Base-by-base conservation (phyloP, 495 filamentous ascomycete species). In the Pseudevernia furfuracea region DNA sequence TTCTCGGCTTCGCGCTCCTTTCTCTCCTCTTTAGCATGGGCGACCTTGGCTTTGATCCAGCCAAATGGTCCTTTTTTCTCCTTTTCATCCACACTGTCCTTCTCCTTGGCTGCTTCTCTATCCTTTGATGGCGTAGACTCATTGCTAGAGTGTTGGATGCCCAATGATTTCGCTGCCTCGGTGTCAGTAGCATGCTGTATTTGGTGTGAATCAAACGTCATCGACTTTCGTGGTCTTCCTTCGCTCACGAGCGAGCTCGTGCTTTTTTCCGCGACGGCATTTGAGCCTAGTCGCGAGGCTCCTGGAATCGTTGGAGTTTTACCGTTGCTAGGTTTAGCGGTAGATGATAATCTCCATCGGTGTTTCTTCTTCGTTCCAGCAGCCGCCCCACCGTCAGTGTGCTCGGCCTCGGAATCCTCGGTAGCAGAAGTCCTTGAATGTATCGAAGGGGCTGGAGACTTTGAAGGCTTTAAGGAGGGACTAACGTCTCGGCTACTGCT, bases 31-130 rank as follows among this genome's bases (percentile, higher is more conserved):
- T 87, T 90, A 34, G 85, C 84, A 68, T 92, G 89, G 23, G 87
- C 82, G 48, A 94, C 85, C 75, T 94, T 96, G 66, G 85, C 87
- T 71, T 89, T 89, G 67, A 96, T 83, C 83, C 92, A 96, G 21
- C 85, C 86, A 58, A 95, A 81, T 8, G 91, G 80, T n/a, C 89
- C 88, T 66, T 85, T 89, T 66, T 85, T 82, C 28, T 73, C 82
- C 74, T 78, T 81, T 70, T 75, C 77, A 70, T 71, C 77, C 63
- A 64, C 78, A 39, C 67, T 63, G 58, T 74, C 71, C 56, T 75
- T 74, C 63, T 46, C 65, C 59, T 53, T 71, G 62, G 57, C 53
- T 49, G 7, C 65, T 66, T 62, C 68, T 63, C 57, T 69, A 43
- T 68, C 74, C 74, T 32, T 73, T 68, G 60, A 72, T 75, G 53